Evolutionary conservation across 768 basidiomycete species (phyloP).

Genomic region (Kwoniella bestiolae): DNA sequence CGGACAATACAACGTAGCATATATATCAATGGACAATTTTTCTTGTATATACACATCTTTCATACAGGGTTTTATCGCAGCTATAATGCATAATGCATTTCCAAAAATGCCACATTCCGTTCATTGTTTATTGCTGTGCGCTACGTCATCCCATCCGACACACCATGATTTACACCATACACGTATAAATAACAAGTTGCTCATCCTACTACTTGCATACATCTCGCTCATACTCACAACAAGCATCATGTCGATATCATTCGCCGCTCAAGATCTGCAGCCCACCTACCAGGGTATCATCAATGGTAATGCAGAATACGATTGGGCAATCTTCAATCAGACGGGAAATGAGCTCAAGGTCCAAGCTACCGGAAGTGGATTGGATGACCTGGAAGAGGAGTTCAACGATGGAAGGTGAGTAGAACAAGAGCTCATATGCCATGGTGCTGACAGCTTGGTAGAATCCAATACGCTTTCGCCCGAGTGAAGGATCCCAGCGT

Average conservation of each 20-base stretch:
- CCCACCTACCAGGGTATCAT: slow-evolving; percentile 47
- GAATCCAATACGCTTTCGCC: slow-evolving; percentile 91
- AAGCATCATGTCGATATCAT: slow-evolving; percentile 48
- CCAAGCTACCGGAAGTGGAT: slow-evolving; percentile 78
- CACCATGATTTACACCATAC: slow-evolving; percentile 4
- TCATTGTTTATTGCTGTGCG: not conserved
- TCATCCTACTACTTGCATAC: not conserved
- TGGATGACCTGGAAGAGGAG: slow-evolving; percentile 90
- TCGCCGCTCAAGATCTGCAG: slow-evolving; percentile 45
- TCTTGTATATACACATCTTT: slow-evolving; percentile 4
- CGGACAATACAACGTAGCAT: slow-evolving; percentile 9
- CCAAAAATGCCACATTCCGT: slow-evolving; percentile 25
- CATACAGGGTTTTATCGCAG: not conserved
- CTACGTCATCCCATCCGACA: slow-evolving; percentile 27
- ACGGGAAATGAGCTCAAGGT: slow-evolving; percentile 85
- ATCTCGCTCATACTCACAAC: not conserved
- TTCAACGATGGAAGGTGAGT: slow-evolving; percentile 88
- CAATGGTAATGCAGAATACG: slow-evolving; percentile 40
- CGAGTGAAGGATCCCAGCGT: slow-evolving; percentile 85
- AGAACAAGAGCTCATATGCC: not conserved
- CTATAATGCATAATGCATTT: slow-evolving; percentile 6
- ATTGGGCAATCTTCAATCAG: slow-evolving; percentile 62
- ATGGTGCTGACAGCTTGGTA: slow-evolving; percentile 50
- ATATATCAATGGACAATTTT: slow-evolving; percentile 13
- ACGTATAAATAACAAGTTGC: not conserved